These are phyloP conservation scores for Cryomyces antarcticus DNA, from an alignment of 495 filamentous ascomycete species.

Conservation along the genomic window DNA sequence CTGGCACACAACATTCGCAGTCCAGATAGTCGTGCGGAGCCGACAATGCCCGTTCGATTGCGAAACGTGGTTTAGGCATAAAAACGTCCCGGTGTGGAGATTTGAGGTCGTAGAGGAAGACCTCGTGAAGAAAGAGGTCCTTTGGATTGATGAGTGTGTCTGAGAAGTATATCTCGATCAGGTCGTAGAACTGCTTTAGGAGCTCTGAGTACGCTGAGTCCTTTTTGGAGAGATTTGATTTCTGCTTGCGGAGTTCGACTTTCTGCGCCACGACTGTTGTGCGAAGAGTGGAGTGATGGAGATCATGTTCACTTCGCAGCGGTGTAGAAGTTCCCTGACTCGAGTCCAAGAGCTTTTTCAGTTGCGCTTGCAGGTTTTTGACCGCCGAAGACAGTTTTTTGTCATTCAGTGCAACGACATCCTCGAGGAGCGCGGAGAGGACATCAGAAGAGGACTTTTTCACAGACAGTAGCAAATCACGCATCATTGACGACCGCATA, in stretches of 20 bases:
- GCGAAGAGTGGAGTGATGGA: conserved; percentile 47
- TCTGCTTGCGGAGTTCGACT: conserved; percentile 67
- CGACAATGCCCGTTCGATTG: conserved; percentile 61
- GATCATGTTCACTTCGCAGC: conserved; percentile 57
- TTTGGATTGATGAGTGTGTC: conserved; percentile 34
- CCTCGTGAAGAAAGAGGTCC: conserved; percentile 52
- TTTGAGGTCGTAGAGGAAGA: conserved; percentile 65
- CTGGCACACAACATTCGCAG: conserved; percentile 41
- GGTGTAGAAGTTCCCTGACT: conserved; percentile 18
- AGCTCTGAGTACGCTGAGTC: conserved; percentile 60
- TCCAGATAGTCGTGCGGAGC: conserved; percentile 72
- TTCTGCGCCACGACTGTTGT: conserved; percentile 77
- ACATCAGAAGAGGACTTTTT: conserved; percentile 19
- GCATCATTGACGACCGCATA: conserved; percentile 25
- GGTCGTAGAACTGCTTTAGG: conserved; percentile 38
- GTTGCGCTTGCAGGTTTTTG: too few relatives aligned
- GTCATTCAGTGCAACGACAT: too few relatives aligned
- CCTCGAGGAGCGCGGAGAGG: conserved; percentile 4
- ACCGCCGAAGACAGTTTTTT: too few relatives aligned
- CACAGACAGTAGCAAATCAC: conserved; percentile 31
- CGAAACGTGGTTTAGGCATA: conserved; percentile 53
- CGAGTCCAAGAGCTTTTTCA: conserved; percentile 4
- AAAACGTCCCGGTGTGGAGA: conserved; percentile 68
- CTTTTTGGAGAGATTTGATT: conserved; percentile 48
- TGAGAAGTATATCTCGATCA: conserved; percentile 33